phyloP scores from a whole-genome alignment of 2,329 filamentous ascomycete species.

The Aureobasidium lini region DNA sequence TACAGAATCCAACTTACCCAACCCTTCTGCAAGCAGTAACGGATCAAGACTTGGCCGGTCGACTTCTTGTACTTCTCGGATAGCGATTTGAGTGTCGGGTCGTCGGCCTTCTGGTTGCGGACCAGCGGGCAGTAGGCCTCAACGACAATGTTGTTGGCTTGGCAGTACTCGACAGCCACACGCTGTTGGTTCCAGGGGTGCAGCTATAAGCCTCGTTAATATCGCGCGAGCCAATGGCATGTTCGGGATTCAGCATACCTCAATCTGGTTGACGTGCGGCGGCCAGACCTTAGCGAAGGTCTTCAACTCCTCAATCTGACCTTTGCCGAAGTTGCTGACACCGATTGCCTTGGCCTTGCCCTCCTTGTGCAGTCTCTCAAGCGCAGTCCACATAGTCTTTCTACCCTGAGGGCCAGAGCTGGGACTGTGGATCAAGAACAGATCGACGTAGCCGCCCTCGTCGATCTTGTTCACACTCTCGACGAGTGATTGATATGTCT shows the following conservation, averaged over 20 bases:
- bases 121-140: constrained; percentile 61
- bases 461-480: constrained; percentile 58
- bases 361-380: constrained; percentile 54
- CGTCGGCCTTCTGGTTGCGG: constrained; percentile 64
- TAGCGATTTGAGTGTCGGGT: constrained; percentile 56
- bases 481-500: constrained; percentile 51
- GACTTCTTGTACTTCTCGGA: constrained; percentile 66
- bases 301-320: constrained; percentile 62
- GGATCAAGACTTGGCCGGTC: constrained; percentile 68
- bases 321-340: constrained; percentile 63
- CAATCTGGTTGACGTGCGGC: constrained; percentile 67
- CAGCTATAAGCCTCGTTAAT: constrained; percentile 40
- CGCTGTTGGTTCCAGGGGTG: constrained; percentile 66
- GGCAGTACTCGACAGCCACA: constrained; percentile 50
- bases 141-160: constrained; percentile 51
- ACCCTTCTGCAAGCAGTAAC: constrained; percentile 76
- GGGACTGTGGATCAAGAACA: constrained; percentile 63
- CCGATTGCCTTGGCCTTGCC: constrained; percentile 60
- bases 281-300: constrained; percentile 58
- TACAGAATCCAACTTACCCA: constrained; percentile 37
- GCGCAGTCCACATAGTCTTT: constrained; percentile 57
- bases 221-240: constrained; percentile 3
- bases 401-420: constrained; percentile 47
- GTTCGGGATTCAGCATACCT: constrained; percentile 42
- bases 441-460: constrained; percentile 57